A percentile compares a stretch with the other conserved stretches of the same genome.
These are phyloP conservation scores for Dryas integrifolia DNA, from an alignment of 331 rosid species.

Conservation along the genomic window DNA sequence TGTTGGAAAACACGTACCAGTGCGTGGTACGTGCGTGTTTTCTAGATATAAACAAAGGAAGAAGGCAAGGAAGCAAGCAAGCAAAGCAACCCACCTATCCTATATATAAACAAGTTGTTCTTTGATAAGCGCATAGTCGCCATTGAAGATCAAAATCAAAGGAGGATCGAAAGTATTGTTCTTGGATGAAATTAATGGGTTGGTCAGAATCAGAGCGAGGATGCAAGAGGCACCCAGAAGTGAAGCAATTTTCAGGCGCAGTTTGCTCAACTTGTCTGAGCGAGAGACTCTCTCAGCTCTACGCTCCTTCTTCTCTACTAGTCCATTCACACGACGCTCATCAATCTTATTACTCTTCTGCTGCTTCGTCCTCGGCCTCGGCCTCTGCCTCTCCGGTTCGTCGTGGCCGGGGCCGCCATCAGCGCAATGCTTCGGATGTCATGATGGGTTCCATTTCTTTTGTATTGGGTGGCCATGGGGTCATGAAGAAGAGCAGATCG, in stretches of 20 bases:
- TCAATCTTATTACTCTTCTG: neutral
- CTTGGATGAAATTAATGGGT: conserved; percentile 21
- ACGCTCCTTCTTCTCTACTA: conserved; percentile 7
- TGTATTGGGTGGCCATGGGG: neutral
- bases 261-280: conserved; percentile 62
- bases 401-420: conserved; percentile 28
- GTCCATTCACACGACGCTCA: too few relatives aligned
- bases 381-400: conserved; percentile 21
- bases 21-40: too few relatives aligned
- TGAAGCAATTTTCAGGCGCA: conserved; percentile 41
- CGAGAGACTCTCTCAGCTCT: conserved; percentile 53
- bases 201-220: conserved; percentile 27
- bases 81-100: too few relatives aligned
- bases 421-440: conserved; percentile 37
- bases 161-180: too few relatives aligned
- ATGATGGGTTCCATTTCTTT: conserved; percentile 21
- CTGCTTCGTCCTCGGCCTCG: conserved; percentile 6
- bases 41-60: too few relatives aligned
- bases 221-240: conserved; percentile 39
- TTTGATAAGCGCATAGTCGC: too few relatives aligned
- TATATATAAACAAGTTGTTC: too few relatives aligned
- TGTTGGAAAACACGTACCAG: too few relatives aligned
- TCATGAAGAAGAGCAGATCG: conserved; percentile 63
- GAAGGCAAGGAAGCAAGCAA: too few relatives aligned
- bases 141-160: too few relatives aligned